phyloP scores from a whole-genome alignment of 208 protist species.

The Leishmania amazonensis region DNA sequence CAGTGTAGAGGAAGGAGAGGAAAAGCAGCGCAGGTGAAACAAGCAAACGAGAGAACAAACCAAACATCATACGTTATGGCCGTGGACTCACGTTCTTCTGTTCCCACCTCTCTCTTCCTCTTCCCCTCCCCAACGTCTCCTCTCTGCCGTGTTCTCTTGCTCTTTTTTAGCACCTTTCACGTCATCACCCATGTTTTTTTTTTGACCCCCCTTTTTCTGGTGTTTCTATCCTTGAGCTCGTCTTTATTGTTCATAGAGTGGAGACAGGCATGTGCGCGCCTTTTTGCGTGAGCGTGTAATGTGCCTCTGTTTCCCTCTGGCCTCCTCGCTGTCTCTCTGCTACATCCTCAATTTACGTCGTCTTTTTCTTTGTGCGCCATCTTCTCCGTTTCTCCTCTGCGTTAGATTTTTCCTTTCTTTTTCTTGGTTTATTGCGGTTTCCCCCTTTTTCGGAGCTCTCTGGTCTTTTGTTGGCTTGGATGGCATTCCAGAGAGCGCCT shows the following conservation, averaged over 20 bases:
- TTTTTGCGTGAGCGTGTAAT: background rate
- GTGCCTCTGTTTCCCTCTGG: background rate
- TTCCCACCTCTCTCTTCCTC: background rate
- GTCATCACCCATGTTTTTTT: background rate
- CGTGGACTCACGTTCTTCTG: background rate
- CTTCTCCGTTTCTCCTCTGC: background rate
- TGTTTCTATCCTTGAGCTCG: background rate
- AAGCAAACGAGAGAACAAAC: background rate
- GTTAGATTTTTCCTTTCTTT: background rate
- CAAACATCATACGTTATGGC: background rate
- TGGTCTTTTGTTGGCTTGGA: background rate
- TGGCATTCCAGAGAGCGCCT: too few relatives aligned
- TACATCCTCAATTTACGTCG: background rate
- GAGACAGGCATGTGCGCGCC: background rate
- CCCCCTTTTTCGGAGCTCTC: background rate
- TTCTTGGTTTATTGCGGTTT: background rate
- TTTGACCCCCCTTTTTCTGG: background rate
- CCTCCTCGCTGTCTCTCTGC: background rate
- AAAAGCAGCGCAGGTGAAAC: background rate
- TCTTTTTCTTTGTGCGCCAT: background rate
- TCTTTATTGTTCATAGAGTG: background rate
- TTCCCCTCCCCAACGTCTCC: background rate
- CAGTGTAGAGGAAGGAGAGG: background rate
- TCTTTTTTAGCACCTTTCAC: background rate
- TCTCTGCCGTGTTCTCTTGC: background rate